Percentiles rank a stretch among this genome's conserved stretches.
phyloP scores from a whole-genome alignment of 208 protist species.

The Leishmania amazonensis region DNA sequence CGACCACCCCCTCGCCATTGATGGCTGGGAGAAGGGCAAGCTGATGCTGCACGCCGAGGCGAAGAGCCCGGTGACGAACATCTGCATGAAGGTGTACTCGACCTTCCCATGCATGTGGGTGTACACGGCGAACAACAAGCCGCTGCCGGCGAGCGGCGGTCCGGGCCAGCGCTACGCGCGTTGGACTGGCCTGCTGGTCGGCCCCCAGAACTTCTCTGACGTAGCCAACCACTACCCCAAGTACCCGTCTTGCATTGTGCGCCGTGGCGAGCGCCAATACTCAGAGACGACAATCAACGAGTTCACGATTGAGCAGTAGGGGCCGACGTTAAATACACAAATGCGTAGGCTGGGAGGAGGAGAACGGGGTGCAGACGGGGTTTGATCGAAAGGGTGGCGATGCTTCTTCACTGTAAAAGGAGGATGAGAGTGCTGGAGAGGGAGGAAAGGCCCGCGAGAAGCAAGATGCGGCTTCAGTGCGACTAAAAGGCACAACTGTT shows the following conservation, averaged over 20 bases:
- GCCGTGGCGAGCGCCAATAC: conserved; percentile 43
- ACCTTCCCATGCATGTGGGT: conserved; percentile 68
- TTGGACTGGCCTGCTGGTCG: conserved; percentile 46
- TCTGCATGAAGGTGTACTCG: conserved; percentile 62
- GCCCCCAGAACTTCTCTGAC: conserved; percentile 58
- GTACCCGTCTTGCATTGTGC: conserved; percentile 39
- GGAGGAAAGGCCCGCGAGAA: too few species aligned
- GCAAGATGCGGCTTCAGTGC: too few species aligned
- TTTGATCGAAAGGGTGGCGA: too few species aligned
- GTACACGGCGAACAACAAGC: conserved; percentile 72
- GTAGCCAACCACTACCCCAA: conserved; percentile 39
- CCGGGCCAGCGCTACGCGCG: conserved; percentile 53
- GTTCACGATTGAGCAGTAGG: conserved; percentile 43
- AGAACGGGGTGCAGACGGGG: not conserved
- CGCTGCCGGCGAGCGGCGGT: conserved; percentile 37
- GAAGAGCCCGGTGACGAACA: conserved; percentile 48
- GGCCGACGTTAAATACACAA: not conserved
- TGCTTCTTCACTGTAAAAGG: too few species aligned
- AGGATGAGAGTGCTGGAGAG: too few species aligned
- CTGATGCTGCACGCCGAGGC: conserved; percentile 50
- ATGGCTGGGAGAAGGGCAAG: conserved; percentile 39
- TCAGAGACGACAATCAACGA: conserved; percentile 54
- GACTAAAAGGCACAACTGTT: too few species aligned
- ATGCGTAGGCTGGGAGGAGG: not conserved
- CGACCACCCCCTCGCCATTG: conserved; percentile 53